Percentiles rank a stretch among this genome's conserved stretches.
These are phyloP conservation scores for Hyphodiscus hymeniophilus DNA, from an alignment of 495 filamentous ascomycete genomes.

Conservation along the genomic window DNA sequence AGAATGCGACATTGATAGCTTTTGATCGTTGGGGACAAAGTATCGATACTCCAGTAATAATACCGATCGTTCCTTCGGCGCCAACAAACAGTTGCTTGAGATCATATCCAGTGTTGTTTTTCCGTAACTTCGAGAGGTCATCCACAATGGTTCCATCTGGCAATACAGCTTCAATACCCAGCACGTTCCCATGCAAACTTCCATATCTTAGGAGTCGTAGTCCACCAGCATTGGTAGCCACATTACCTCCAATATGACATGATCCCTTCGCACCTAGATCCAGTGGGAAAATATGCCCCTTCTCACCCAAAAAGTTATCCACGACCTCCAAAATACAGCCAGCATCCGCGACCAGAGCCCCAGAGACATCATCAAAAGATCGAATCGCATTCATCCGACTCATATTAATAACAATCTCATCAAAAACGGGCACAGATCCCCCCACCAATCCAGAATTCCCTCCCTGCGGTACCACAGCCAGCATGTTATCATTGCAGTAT, in stretches of 20 bases:
- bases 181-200: slow-evolving; percentile 83
- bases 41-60: slow-evolving; percentile 85
- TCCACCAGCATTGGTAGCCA: slow-evolving; percentile 94
- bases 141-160: slow-evolving; percentile 88
- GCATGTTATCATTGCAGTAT: slow-evolving; percentile 85
- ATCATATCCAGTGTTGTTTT: slow-evolving; percentile 98
- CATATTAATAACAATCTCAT: slow-evolving; percentile 92
- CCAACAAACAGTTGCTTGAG: slow-evolving; percentile 97
- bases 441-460: slow-evolving; percentile 95
- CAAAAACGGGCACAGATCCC: slow-evolving; percentile 90
- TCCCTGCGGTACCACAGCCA: slow-evolving; percentile 96
- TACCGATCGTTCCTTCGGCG: slow-evolving; percentile 86
- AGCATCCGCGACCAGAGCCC: slow-evolving; percentile 80
- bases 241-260: slow-evolving; percentile 96
- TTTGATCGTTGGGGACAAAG: slow-evolving; percentile 77
- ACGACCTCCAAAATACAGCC: slow-evolving; percentile 85
- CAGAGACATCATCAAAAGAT: slow-evolving; percentile 88
- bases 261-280: slow-evolving; percentile 96
- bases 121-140: slow-evolving; percentile 76
- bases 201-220: slow-evolving; percentile 87
- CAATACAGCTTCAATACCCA: slow-evolving; percentile 88
- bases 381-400: slow-evolving; percentile 82
- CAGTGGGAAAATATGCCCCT: slow-evolving; percentile 80
- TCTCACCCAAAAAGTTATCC: slow-evolving; percentile 73
- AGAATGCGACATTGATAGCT: slow-evolving; percentile 85